Base-by-base conservation (phyloP, 2,329 filamentous ascomycete species). In the Chaetomiaceae sp. region DNA sequence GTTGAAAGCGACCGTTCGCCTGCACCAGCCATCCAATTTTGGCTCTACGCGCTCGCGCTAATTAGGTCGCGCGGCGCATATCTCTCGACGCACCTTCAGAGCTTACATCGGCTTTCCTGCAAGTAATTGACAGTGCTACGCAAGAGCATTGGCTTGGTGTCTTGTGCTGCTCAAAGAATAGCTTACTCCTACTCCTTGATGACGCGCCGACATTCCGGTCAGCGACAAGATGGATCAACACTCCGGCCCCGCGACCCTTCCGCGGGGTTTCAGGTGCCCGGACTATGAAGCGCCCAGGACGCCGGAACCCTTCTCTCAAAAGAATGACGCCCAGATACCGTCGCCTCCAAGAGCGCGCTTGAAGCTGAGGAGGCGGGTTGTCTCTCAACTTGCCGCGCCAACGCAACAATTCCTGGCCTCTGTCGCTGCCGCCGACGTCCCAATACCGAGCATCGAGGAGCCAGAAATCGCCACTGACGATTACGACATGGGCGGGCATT, bases 371-470 rank as follows among this genome's bases (percentile, higher is more conserved):
- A 75, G 76, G 61, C 79, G 80, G 61, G 73, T 76, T 62, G 73
- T 74, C 33, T 75, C 78, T 21, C 73, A 76, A 52, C 70, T 80
- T 10, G 67, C 74, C 54, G 81, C 81, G 33, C 81, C 82, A 2
- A 85, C 82, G 1, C 75, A 83, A 62, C 80, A 85, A 46, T 86
- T 86, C 62, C 75, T 86, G n/a, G 82, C 81, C 2, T 85, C 81
- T 4, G 82, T 86, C 53, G 82, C 80, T 40, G 81, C 81, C 16
- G 82, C 81, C 55, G 82, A 86, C 64, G 71, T 84, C 4, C 80
- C 82, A 21, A 77, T 86, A 47, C 82, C 81, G 13, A 85, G 81
- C 65, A 84, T 86, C 51, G 82, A 86, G 66, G 73, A 79, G 56
- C 75, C 79, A 46, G 71, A 74, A 36, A 58, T 65, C 29, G 66